These are phyloP conservation scores for Pezicula carpinea DNA, from an alignment of 2,329 filamentous ascomycete genomes.

Conservation along the genomic window DNA sequence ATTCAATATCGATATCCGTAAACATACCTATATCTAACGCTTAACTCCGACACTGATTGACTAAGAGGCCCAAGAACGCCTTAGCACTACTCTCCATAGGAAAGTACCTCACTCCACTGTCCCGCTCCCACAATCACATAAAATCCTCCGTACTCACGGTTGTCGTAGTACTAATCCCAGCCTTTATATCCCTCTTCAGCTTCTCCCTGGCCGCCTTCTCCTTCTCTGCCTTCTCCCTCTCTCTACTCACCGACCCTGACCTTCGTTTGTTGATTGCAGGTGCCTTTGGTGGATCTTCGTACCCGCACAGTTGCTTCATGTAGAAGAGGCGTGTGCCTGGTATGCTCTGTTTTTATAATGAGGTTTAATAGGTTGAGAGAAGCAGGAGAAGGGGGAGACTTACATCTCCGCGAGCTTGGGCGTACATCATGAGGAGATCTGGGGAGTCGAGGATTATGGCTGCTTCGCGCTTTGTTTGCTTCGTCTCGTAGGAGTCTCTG, in stretches of 20 bases:
- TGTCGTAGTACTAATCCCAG: no score
- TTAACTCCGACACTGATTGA: no score
- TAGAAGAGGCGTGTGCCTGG: conserved; percentile 52
- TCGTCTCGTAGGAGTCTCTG: conserved; percentile 18
- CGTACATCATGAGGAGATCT: conserved; percentile 55
- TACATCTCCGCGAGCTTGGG: conserved; percentile 50
- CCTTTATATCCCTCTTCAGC: no score
- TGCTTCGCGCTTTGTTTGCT: conserved; percentile 39
- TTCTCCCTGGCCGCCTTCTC: no score
- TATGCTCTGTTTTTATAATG: conserved; percentile 46
- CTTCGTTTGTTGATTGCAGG: not conserved
- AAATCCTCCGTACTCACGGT: no score
- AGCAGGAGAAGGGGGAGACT: conserved; percentile 22
- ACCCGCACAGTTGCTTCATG: conserved; percentile 50
- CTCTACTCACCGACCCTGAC: not conserved
- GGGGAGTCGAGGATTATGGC: conserved; percentile 50
- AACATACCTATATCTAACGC: no score
- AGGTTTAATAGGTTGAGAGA: not conserved
- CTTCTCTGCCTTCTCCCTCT: not conserved
- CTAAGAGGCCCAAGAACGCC: no score
- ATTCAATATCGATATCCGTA: no score
- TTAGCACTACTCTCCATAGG: no score
- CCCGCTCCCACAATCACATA: no score
- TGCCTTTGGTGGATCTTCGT: conserved; percentile 31
- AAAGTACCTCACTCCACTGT: no score